Base-by-base conservation (phyloP, 1,284 basidiomycete species). In the Apiotrichum akiyoshidainum region DNA sequence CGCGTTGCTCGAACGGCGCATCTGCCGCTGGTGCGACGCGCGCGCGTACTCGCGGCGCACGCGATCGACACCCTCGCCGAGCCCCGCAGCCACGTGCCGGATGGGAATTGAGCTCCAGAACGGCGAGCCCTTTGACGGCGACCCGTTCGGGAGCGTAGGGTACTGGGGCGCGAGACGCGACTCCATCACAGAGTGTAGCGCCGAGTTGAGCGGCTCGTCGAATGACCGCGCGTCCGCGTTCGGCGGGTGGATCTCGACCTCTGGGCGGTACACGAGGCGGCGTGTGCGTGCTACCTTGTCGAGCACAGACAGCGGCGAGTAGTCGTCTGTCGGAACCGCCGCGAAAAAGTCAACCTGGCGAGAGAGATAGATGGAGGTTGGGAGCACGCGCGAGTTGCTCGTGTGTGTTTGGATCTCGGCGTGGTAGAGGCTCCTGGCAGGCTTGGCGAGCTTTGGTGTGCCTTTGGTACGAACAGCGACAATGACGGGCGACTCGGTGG, bases 321-420 rank as follows among this genome's bases (percentile, higher is more conserved):
- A 88, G 64, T 90, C 90, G 70, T 92, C 89, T 62, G 87, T 87
- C 1, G 85, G 83, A 13, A 66, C 63, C 0, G 91, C 81, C 1
- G 84, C 81, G 66, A 85, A 83, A 79, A 92, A 93, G 11, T 85
- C 81, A 73, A 92, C 88, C 63, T 92, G 89, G 64, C 89, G 87
- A 0, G 86, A 85, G 14, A 90, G 83, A 71, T 92, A 92, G 42
- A 94, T 81, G 0, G 87, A 82, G 0, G 85, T 81, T 1, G 89
- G 87, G 1, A 89, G 80, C 26, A 89, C 79, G 2, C 76, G 80
- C 0, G 81, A 78, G 2, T 84, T 84, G 7, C 77, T 79, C 2
- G 85, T 85, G 71, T 79, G 84, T 0, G 89, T 90, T 48, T 87
- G 87, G 16, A 93, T 81, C 69, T 94, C 91, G 1, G 88, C 88